Percentiles rank a stretch among this genome's conserved stretches.
Evolutionary conservation across 306 rosid genomes (phyloP).

Genomic region (Urtica urens): DNA sequence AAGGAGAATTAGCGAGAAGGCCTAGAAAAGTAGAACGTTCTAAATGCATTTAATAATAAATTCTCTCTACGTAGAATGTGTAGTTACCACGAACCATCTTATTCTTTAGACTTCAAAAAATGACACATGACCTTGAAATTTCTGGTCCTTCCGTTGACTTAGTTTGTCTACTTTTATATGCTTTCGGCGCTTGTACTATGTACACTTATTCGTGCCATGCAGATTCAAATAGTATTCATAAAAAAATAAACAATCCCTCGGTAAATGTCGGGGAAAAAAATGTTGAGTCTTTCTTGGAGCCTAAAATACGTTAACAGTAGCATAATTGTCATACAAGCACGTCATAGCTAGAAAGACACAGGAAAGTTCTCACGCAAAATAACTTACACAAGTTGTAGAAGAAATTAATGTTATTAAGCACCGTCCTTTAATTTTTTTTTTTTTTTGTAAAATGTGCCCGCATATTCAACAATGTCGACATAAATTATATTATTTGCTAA

Average conservation of each 20-base stretch:
- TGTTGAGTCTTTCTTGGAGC: conserved; percentile 10
- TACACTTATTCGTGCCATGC: no score
- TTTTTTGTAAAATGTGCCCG: background rate
- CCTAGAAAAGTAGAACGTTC: background rate
- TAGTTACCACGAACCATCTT: conserved; percentile 10
- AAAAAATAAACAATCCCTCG: background rate
- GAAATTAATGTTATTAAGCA: background rate
- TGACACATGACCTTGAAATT: no score
- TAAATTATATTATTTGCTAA: background rate
- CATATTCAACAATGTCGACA: conserved; percentile 20
- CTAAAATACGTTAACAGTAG: background rate
- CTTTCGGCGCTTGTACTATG: no score
- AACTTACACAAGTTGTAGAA: background rate
- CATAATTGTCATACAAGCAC: conserved; percentile 7
- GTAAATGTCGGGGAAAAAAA: conserved; percentile 13
- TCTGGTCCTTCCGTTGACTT: no score
- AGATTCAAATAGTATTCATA: no score
- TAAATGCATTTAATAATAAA: background rate
- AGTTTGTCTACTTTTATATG: no score
- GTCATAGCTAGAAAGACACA: background rate
- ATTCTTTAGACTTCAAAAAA: background rate
- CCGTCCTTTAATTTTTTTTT: background rate
- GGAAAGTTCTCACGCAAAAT: background rate
- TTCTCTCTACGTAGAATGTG: background rate
- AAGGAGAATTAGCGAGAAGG: background rate